Evolutionary conservation across 441 rosid species (phyloP), one percentile per base, ranked within the genome.

Genomic region (Populus tomentosa): DNA sequence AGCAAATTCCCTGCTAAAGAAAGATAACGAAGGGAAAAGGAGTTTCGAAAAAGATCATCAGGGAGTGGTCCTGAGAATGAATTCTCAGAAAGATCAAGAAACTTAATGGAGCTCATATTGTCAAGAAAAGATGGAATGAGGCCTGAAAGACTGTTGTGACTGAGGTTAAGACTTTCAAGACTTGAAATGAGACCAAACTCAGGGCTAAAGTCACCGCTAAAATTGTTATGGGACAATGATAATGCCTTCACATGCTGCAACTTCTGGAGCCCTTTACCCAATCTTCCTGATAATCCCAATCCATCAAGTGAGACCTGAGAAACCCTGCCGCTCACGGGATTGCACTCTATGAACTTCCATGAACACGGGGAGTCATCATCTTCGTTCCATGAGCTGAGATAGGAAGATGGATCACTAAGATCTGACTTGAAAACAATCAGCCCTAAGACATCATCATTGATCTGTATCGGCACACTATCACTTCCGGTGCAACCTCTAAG

Each of bases 401-500:
- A 69, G 6, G 91, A 88, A 67, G 74, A 81, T 13, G 97, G 89
- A 83, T 90, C 98, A 40, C 80, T 3, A 40, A 95, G 78, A 76
- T 81, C 90, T 50, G 98, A 88, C 82, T 93, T 95, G 91, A 95
- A 95, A 73, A 91, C 97, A 1, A 93, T 87, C 11, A 93, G 92
- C 38, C 99, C 99, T 18, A 95, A 67, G 59, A 95, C 88, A 73
- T 95, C 97, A 73, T 95, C 99, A 77, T 89, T 90, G 63, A 92
- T 86, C 33, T 87, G 90, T 62, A 79, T 62, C 0, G 89, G 66
- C 50, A 75, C 73, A 3, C 50, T 79, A 69, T 75, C 80, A 28
- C 53, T 68, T 32, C 77, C 84, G 50, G 77, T 75, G 83, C 84
- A 80, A 28, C 9, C 40, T 7, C 23, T 30, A 59, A 79, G 56